Conservation (phyloP, 805 yeast genomes). For the Zygosaccharomyces gambellarensis region DNA sequence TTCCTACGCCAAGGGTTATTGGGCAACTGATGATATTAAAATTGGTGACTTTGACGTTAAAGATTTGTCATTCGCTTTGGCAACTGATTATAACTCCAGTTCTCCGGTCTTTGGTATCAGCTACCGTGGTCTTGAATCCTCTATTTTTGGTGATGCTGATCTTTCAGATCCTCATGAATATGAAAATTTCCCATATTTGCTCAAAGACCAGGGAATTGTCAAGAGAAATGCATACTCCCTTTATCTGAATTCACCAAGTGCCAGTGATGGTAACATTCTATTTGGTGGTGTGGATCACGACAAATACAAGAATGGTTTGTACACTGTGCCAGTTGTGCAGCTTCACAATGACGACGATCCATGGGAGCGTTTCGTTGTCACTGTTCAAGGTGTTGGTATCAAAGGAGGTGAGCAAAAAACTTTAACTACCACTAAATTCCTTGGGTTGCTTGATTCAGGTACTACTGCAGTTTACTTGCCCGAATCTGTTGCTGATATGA, state of each 20-base stretch:
- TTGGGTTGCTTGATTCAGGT: slow-evolving; percentile 38
- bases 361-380: slow-evolving; percentile 33
- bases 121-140: slow-evolving; percentile 19
- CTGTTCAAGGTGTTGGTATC: slow-evolving; percentile 27
- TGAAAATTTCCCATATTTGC: slow-evolving; percentile 28
- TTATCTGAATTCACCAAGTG: slow-evolving; percentile 36
- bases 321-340: slow-evolving; percentile 24
- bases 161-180: slow-evolving; percentile 13
- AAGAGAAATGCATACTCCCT: slow-evolving; percentile 42
- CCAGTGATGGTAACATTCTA: slow-evolving; percentile 30
- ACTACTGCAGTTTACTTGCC: slow-evolving; percentile 40
- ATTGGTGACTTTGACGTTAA: slow-evolving; percentile 47
- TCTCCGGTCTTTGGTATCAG: slow-evolving; percentile 19
- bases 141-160: slow-evolving; percentile 37
- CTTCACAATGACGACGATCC: slow-evolving; percentile 18
- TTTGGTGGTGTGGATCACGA: slow-evolving; percentile 55
- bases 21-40: slow-evolving; percentile 42
- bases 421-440: slow-evolving; percentile 20
- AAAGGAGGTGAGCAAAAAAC: slow-evolving; percentile 25
- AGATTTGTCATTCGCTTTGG: slow-evolving; percentile 30
- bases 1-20: slow-evolving; percentile 45
- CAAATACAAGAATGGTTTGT: slow-evolving; percentile 43
- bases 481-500: slow-evolving; percentile 21
- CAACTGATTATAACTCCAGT: slow-evolving; percentile 33
- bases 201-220: slow-evolving; percentile 41